phyloP scores from a whole-genome alignment of 306 rosid species.

The Styphnolobium japonicum region DNA sequence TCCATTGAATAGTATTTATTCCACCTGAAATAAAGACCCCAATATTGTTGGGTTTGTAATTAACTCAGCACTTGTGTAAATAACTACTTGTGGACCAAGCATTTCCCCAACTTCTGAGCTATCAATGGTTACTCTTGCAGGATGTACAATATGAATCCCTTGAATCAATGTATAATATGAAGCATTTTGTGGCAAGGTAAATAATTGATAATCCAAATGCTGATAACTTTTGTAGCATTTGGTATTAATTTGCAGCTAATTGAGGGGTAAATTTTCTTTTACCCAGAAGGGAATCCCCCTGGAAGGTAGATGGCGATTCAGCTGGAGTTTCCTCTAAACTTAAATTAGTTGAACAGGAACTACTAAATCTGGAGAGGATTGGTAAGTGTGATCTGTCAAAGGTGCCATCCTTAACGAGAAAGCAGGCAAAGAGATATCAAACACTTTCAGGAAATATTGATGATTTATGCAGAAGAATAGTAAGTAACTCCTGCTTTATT shows the following conservation, averaged over 20 bases:
- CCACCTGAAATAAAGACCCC: neutral
- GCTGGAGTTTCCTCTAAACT: constrained; percentile 73
- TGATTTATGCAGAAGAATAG: constrained; percentile 75
- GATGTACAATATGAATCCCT: constrained; percentile 77
- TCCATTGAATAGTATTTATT: neutral
- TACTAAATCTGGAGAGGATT: constrained; percentile 66
- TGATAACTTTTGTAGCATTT: constrained; percentile 17
- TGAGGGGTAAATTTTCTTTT: constrained; percentile 24
- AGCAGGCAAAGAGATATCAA: constrained; percentile 86
- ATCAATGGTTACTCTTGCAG: constrained; percentile 43
- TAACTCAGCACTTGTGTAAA: neutral
- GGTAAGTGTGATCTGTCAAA: constrained; percentile 59
- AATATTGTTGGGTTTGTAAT: constrained; percentile 5
- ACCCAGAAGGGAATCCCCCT: constrained; percentile 77
- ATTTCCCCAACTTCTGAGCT: constrained; percentile 13
- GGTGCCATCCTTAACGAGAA: constrained; percentile 66
- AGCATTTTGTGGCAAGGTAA: constrained; percentile 84
- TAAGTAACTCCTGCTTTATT: constrained; percentile 26
- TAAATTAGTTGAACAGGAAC: constrained; percentile 74
- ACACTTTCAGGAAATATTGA: constrained; percentile 78
- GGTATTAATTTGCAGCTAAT: constrained; percentile 31
- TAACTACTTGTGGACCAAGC: neutral
- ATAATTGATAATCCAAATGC: neutral
- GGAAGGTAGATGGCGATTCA: constrained; percentile 88
- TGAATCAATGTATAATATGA: constrained; percentile 55